Percentiles rank a stretch among this genome's conserved stretches.
Evolutionary conservation across 1,284 basidiomycete species (phyloP).

Genomic region (Retiboletus flavoniger): DNA sequence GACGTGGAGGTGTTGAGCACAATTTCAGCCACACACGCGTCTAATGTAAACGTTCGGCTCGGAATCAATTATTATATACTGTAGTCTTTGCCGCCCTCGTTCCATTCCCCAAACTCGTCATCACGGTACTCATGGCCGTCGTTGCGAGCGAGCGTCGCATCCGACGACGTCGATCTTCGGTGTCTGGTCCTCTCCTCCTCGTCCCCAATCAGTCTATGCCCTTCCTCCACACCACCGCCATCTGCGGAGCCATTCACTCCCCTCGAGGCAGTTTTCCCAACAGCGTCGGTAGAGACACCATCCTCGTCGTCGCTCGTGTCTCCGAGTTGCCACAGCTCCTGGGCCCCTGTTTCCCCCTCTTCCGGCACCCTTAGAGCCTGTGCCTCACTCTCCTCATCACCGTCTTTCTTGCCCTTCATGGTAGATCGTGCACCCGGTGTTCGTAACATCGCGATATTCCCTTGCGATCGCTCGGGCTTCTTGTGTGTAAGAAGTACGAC

Average conservation of each 20-base stretch:
- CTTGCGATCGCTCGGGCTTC: slow-evolving; percentile 60
- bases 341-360: slow-evolving; percentile 43
- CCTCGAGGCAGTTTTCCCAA: slow-evolving; percentile 14
- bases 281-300: slow-evolving; percentile 7
- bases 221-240: slow-evolving; percentile 15
- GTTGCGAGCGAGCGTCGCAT: slow-evolving; percentile 37
- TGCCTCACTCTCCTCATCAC: slow-evolving; percentile 35
- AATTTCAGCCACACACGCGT: slow-evolving; percentile 20
- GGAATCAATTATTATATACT: background rate
- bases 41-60: background rate
- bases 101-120: slow-evolving; percentile 41
- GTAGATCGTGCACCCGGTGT: slow-evolving; percentile 13
- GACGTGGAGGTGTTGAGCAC: background rate
- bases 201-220: slow-evolving; percentile 23
- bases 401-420: slow-evolving; percentile 18
- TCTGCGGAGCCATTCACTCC: slow-evolving; percentile 9
- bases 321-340: slow-evolving; percentile 64
- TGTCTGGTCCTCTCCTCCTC: slow-evolving; percentile 28
- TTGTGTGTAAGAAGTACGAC: slow-evolving; percentile 84
- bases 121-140: slow-evolving; percentile 25
- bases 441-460: slow-evolving; percentile 14
- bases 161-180: slow-evolving; percentile 39
- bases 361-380: slow-evolving; percentile 36
- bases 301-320: slow-evolving; percentile 63
- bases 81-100: slow-evolving; percentile 12